Conservation (phyloP, 2,329 filamentous ascomycete genomes). For the Diaporthe sp. region DNA sequence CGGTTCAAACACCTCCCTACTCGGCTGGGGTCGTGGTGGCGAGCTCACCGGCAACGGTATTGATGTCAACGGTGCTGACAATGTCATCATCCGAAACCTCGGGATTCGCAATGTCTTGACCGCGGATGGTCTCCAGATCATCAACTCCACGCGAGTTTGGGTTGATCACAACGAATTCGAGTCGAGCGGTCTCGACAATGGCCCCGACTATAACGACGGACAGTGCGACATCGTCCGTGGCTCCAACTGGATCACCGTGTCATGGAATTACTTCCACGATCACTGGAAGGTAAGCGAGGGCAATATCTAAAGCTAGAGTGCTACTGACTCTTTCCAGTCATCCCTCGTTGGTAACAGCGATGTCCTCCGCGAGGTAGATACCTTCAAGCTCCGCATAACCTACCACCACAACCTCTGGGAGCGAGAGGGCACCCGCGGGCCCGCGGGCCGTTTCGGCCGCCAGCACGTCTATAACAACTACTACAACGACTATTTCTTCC, state of each 20-base stretch:
- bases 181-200: slow-evolving; percentile 7
- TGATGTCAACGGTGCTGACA: neutral
- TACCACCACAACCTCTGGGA: slow-evolving; percentile 22
- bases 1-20: slow-evolving; percentile 11
- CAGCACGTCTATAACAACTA: slow-evolving; percentile 20
- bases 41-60: slow-evolving; percentile 14
- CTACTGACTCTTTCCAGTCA: neutral
- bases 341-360: slow-evolving; percentile 6
- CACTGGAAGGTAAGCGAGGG: neutral
- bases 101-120: slow-evolving; percentile 2
- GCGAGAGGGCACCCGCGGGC: slow-evolving; percentile 2
- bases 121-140: neutral
- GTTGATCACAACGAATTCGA: slow-evolving; percentile 23
- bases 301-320: no score
- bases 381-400: slow-evolving; percentile 22
- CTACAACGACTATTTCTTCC: slow-evolving; percentile 15
- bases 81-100: slow-evolving; percentile 20
- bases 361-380: slow-evolving; percentile 7
- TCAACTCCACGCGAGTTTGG: slow-evolving; percentile 10
- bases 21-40: slow-evolving; percentile 14
- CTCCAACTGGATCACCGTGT: slow-evolving; percentile 18
- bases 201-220: slow-evolving; percentile 8
- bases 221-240: slow-evolving; percentile 12
- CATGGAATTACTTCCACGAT: slow-evolving; percentile 12
- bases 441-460: neutral